Base-by-base conservation (phyloP, 2,329 filamentous ascomycete species). In the Tolypocladium tundrense region DNA sequence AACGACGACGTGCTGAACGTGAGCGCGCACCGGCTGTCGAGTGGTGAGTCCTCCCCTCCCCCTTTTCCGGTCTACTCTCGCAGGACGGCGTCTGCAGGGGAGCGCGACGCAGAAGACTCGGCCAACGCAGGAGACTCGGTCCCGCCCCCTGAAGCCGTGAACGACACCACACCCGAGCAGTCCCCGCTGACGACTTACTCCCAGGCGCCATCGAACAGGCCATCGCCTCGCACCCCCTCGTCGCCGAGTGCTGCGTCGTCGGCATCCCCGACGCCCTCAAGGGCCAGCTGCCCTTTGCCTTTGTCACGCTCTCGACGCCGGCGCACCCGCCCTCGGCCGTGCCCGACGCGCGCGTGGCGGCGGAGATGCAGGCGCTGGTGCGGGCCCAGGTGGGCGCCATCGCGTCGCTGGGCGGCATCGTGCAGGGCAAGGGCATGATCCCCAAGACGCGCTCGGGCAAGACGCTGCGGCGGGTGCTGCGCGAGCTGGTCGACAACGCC, bases 361-460 rank as follows among this genome's bases (percentile, higher is more conserved):
- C 66, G n/a, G 88, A 92, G 69, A 83, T 94, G 45, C 90, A 94
- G 65, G 74, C 72, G 37, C 79, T 86, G 4, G 87, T 97, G 3
- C 85, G 91, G 33, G 78, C 80, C 40, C 89, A 95, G 66, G 94
- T 97, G 57, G 92, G 92, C 8, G 85, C 89, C 27, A 96, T 97
- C 62, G 92, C 93, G 1, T 84, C 84, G 2, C 79, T 97, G 0
- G 91, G 91, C 10, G 92, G 92, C 2, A 88, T 96, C 67, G 88
- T 96, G 56, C 88, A 91, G 62, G 90, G 90, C 43, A 85, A 85
- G 63, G 87, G 87, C 19, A 92, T 96, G 80, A 96, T 97, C 56
- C 92, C 93, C 7, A 92, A 92, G 77, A 97, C 93, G 19, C 76
- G 92, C 35, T 91, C 87, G n/a, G 93, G 93, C 35, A 97, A 97